Conservation (phyloP, 257 asterid genomes). For the Solanum medicagineum region DNA sequence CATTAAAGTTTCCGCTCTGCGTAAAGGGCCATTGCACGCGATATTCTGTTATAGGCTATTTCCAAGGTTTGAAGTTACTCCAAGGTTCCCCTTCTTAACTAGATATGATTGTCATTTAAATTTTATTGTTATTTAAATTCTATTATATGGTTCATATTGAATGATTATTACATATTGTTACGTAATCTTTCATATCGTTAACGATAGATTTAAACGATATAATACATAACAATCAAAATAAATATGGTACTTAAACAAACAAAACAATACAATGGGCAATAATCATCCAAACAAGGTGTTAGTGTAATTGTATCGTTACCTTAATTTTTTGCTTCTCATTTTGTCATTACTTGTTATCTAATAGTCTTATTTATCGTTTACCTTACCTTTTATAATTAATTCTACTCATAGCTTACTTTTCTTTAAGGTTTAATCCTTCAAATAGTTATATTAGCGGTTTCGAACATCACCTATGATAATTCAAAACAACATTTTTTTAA, state of each 20-base stretch:
- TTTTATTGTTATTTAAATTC: too few species aligned
- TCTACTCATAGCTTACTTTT: neutral
- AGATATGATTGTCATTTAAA: too few species aligned
- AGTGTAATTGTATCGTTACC: neutral
- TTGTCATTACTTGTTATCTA: neutral
- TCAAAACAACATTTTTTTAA: too few species aligned
- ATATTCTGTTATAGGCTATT: too few species aligned
- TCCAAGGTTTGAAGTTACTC: too few species aligned
- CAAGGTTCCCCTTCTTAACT: too few species aligned
- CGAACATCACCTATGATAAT: too few species aligned
- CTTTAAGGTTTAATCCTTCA: neutral
- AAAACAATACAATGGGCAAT: neutral
- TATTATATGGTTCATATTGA: neutral
- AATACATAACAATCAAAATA: neutral
- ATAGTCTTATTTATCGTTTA: neutral
- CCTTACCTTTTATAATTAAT: neutral
- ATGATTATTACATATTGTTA: neutral
- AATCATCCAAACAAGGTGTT: neutral
- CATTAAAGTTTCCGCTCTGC: too few species aligned
- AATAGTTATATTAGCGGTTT: too few species aligned
- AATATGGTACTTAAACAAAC: neutral
- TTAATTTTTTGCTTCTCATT: neutral
- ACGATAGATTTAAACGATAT: too few species aligned
- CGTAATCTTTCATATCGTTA: neutral
- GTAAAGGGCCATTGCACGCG: too few species aligned